phyloP scores from a whole-genome alignment of 768 basidiomycete species.

The Boletales sp. region DNA sequence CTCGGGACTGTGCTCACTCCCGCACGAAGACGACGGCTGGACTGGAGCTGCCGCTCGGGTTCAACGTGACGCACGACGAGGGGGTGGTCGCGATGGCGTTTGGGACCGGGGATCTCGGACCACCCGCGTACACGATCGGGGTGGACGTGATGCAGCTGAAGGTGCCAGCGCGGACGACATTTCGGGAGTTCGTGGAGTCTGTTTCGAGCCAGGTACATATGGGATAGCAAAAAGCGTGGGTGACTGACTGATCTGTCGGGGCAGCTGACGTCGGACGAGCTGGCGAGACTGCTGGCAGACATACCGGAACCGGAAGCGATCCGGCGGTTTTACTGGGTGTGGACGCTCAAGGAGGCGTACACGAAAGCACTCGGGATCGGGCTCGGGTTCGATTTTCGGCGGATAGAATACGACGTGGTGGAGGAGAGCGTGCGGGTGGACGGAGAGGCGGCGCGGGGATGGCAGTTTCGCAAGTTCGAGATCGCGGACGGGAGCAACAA shows the following conservation, averaged over 20 bases:
- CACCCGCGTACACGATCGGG: constrained; percentile 58
- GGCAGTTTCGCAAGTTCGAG: constrained; percentile 66
- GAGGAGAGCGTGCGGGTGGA: constrained; percentile 57
- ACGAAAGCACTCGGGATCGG: constrained; percentile 85
- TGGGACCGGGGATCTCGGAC: constrained; percentile 44
- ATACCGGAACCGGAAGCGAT: constrained; percentile 49
- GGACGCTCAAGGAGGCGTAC: constrained; percentile 91
- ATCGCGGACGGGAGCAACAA: constrained; percentile 44
- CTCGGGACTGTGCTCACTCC: not conserved
- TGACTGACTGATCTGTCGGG: constrained; percentile 6
- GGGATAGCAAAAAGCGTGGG: not conserved
- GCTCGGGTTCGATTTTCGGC: constrained; percentile 75
- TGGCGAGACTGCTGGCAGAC: constrained; percentile 30
- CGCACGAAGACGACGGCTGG: constrained; percentile 40
- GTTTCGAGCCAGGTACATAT: constrained; percentile 59
- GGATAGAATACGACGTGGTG: constrained; percentile 66
- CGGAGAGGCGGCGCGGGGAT: constrained; percentile 50
- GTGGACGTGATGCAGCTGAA: constrained; percentile 80
- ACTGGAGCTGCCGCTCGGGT: constrained; percentile 58
- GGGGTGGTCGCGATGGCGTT: constrained; percentile 65
- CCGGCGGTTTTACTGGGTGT: constrained; percentile 73
- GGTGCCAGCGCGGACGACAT: constrained; percentile 54
- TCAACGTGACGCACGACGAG: constrained; percentile 82
- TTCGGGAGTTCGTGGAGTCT: constrained; percentile 57
- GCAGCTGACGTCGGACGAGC: constrained; percentile 42